Evolutionary conservation across 2,329 filamentous ascomycete genomes (phyloP).

Genomic region (Tolypocladium amazonense): DNA sequence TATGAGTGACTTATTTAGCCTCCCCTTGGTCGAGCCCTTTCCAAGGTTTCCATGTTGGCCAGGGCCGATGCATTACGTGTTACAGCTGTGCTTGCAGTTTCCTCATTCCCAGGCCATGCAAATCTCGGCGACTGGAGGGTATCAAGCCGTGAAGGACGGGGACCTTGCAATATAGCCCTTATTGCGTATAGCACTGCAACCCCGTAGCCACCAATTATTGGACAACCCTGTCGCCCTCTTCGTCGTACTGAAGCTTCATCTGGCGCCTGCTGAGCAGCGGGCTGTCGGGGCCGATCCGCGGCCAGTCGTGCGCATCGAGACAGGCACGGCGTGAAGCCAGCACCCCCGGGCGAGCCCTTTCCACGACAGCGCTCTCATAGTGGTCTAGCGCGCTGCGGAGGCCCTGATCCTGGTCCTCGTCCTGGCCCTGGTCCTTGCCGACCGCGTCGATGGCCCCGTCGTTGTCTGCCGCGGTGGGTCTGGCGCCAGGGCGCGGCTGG

Average conservation of each 20-base stretch:
- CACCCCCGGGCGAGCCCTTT: slow-evolving; percentile 33
- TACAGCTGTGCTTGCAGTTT: too few species aligned
- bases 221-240: slow-evolving; percentile 6
- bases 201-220: background rate
- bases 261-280: slow-evolving; percentile 28
- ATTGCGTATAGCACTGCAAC: background rate
- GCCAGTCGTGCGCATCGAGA: slow-evolving; percentile 42
- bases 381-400: slow-evolving; percentile 19
- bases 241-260: slow-evolving; percentile 20
- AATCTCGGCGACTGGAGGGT: background rate
- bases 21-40: background rate
- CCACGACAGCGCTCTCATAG: slow-evolving; percentile 34
- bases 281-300: slow-evolving; percentile 23
- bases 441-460: background rate
- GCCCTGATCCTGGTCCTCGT: background rate
- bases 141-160: background rate
- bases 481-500: background rate
- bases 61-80: background rate
- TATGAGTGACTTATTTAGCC: background rate
- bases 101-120: background rate
- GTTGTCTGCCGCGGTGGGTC: background rate
- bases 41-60: background rate
- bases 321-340: slow-evolving; percentile 40
- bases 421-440: background rate
- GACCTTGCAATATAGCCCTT: too few species aligned